Conservation (phyloP, 106 monocot species). For the Allium sativum region DNA sequence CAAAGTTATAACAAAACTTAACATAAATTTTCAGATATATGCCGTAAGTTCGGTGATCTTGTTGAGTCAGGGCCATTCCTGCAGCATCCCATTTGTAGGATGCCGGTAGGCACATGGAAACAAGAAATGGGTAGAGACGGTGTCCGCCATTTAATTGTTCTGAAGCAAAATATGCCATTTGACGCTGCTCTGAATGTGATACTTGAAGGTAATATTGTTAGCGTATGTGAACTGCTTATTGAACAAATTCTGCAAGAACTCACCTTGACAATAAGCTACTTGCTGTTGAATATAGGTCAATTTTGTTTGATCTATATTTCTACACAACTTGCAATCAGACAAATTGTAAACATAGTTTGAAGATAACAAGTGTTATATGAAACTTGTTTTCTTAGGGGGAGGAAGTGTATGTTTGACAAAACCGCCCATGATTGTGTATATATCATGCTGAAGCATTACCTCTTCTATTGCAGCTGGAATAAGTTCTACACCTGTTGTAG, state of each 20-base stretch:
- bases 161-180: constrained; percentile 12
- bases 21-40: constrained; percentile 19
- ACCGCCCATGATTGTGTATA: background rate
- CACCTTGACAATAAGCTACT: no score
- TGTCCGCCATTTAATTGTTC: constrained; percentile 8
- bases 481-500: constrained; percentile 32
- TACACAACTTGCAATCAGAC: no score
- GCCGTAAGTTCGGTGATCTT: constrained; percentile 12
- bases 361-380: no score
- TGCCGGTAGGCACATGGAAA: constrained; percentile 38
- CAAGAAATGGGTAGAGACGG: constrained; percentile 11
- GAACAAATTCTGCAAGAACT: no score
- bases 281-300: no score
- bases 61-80: constrained; percentile 14
- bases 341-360: no score
- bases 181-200: constrained; percentile 22
- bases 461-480: constrained; percentile 20
- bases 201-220: constrained; percentile 15
- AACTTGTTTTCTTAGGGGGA: no score
- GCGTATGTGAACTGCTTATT: no score
- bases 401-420: no score
- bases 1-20: no score
- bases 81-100: constrained; percentile 19
- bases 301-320: no score
- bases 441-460: background rate